Base-by-base conservation (phyloP, 2,329 filamentous ascomycete genomes). In the Colletotrichum liaoningense region DNA sequence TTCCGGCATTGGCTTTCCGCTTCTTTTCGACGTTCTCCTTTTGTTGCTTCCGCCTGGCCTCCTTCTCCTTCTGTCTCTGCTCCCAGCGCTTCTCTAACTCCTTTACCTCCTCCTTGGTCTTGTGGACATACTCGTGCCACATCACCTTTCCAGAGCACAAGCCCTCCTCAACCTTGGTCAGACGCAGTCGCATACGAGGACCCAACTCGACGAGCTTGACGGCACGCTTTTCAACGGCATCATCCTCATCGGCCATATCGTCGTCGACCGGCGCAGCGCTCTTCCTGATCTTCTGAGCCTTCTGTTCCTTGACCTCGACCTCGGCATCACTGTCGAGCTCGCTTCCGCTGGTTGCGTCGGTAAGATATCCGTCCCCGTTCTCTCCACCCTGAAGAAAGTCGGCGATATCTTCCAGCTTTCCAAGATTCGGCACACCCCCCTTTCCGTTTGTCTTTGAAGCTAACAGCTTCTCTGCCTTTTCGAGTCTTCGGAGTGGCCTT, bases 101-200 rank as follows among this genome's bases (percentile, higher is more conserved):
- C 80, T 92, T 90, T 69, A 95, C 85, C 82, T 99, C 95, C 22
- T 90, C 89, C 77, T 91, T 91, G 7, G 91, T 91, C 88, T 99
- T 99, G 80, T 93, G 90, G 66, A 98, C 92, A 80, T 95, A 97
- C 81, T 98, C 95, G 82, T 99, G 97, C 97, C 97, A 99, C 93
- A 99, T 94, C 69, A 98, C 90, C 81, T 95, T 97, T 63, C 97
- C 97, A 30, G 90, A 89, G 79, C 95, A 98, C 7, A 98, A 84
- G 1, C 96, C 97, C 78, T 99, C 97, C 80, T 99, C 97, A 5
- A 99, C 95, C 85, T 99, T 99, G 68, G 95, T 95, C 84, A 99
- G 87, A 38, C 96, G 91, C 54, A 99, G 85, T 74, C 91, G 93
- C 93, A 99, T 93, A 67, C 97, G 91, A 1, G 97, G 97, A 0